Evolutionary conservation across 805 yeast species (phyloP).

Genomic region (Monosporozyma servazzii): DNA sequence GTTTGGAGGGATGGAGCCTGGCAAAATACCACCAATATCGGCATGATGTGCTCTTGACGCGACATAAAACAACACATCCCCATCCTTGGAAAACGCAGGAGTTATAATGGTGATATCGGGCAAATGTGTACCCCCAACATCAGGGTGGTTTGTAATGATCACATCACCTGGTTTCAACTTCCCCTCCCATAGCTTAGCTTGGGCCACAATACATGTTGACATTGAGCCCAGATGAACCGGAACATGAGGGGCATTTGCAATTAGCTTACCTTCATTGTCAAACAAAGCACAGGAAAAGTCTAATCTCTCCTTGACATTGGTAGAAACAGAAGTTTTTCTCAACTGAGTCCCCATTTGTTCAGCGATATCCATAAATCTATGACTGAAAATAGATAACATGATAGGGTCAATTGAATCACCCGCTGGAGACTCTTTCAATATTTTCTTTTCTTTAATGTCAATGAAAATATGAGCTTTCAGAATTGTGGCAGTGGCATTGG

Average conservation of each 20-base stretch:
- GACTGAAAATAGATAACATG: constrained; percentile 66
- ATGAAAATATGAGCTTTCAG: constrained; percentile 56
- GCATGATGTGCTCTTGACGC: constrained; percentile 96
- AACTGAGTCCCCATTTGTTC: constrained; percentile 81
- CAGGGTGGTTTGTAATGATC: constrained; percentile 70
- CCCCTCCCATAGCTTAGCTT: constrained; percentile 55
- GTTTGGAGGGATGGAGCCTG: constrained; percentile 93
- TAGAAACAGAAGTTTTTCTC: constrained; percentile 71
- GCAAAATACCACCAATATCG: constrained; percentile 85
- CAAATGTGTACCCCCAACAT: constrained; percentile 76
- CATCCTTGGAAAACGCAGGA: constrained; percentile 64
- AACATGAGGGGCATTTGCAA: constrained; percentile 82
- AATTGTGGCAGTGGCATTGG: constrained; percentile 46
- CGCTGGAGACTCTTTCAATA: constrained; percentile 16
- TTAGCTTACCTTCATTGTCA: constrained; percentile 65
- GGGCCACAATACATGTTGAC: constrained; percentile 69
- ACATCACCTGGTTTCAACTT: constrained; percentile 66
- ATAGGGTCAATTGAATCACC: constrained; percentile 50
- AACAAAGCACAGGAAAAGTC: constrained; percentile 83
- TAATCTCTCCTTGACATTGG: constrained; percentile 74
- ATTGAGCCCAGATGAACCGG: constrained; percentile 84
- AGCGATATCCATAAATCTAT: constrained; percentile 83
- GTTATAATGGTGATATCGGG: constrained; percentile 91
- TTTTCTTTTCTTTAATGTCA: constrained; percentile 13
- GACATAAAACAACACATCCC: constrained; percentile 65